Conservation (phyloP, 441 rosid genomes). For the Lepidium campestre region DNA sequence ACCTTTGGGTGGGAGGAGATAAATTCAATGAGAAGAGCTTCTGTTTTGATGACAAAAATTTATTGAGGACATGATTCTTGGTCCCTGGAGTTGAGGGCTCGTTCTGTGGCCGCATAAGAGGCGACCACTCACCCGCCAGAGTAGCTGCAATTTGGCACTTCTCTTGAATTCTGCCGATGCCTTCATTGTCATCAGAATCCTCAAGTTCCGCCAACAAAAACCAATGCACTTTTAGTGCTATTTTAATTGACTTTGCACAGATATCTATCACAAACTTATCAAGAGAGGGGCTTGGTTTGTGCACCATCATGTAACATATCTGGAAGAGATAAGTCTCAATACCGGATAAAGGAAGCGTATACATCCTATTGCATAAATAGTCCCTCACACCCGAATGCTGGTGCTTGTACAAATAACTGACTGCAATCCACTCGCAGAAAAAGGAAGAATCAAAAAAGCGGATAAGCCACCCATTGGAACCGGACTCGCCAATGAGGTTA, state of each 20-base stretch:
- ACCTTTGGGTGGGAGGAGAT: slow-evolving; percentile 63
- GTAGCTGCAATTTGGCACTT: slow-evolving; percentile 95
- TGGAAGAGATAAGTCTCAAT: slow-evolving; percentile 92
- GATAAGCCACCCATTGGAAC: slow-evolving; percentile 95
- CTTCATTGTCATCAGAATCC: slow-evolving; percentile 91
- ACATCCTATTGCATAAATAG: slow-evolving; percentile 96
- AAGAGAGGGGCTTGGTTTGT: slow-evolving; percentile 94
- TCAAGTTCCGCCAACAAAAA: slow-evolving; percentile 88
- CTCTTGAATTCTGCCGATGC: slow-evolving; percentile 88
- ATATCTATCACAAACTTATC: slow-evolving; percentile 94
- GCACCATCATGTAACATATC: slow-evolving; percentile 87
- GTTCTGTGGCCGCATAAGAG: slow-evolving; percentile 50
- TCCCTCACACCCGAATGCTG: slow-evolving; percentile 88
- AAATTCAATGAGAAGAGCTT: slow-evolving; percentile 70
- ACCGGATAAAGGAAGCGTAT: slow-evolving; percentile 81
- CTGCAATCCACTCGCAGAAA: slow-evolving; percentile 99
- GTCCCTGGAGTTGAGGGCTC: slow-evolving; percentile 57
- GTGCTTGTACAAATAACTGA: slow-evolving; percentile 98
- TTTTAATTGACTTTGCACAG: slow-evolving; percentile 75
- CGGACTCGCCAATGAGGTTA: slow-evolving; percentile 55
- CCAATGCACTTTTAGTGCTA: slow-evolving; percentile 97
- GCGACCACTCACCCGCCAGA: slow-evolving; percentile 89
- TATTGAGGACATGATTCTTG: slow-evolving; percentile 81
- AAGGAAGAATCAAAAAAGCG: slow-evolving; percentile 92
- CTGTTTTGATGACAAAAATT: slow-evolving; percentile 75